Evolutionary conservation across 805 yeast genomes (phyloP).

Genomic region (Starmerella stigmatis): DNA sequence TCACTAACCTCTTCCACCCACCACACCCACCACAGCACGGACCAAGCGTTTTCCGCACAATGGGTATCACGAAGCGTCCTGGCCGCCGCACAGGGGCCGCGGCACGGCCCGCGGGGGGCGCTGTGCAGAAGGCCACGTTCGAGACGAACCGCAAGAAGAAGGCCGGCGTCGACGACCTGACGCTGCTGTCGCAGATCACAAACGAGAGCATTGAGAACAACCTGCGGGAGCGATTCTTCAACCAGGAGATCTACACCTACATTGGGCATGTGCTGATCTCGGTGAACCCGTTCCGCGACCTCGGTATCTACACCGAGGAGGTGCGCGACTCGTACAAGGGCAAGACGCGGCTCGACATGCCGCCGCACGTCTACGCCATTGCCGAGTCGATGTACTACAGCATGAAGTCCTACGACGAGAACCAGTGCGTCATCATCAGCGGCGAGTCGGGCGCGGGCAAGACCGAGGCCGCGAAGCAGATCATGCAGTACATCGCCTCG

Average conservation of each 20-base stretch:
- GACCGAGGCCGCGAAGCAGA: conserved; percentile 94
- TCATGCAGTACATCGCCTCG: conserved; percentile 89
- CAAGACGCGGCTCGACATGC: conserved; percentile 87
- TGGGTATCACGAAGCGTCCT: conserved; percentile 75
- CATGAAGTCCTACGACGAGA: conserved; percentile 85
- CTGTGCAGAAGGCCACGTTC: conserved; percentile 78
- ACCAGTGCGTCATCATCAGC: conserved; percentile 92
- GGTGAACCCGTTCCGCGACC: conserved; percentile 90
- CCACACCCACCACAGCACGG: conserved; percentile 3
- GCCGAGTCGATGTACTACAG: conserved; percentile 96
- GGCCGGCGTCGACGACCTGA: conserved; percentile 95
- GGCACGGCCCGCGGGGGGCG: conserved; percentile 36
- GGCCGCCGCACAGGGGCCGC: conserved; percentile 39
- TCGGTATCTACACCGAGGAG: conserved; percentile 85
- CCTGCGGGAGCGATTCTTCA: conserved; percentile 75
- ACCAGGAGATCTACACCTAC: conserved; percentile 82
- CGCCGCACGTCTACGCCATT: conserved; percentile 96
- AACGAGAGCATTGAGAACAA: conserved; percentile 91
- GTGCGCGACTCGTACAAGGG: conserved; percentile 71
- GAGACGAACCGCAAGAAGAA: conserved; percentile 83
- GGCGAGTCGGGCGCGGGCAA: conserved; percentile 99
- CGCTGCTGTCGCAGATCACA: conserved; percentile 74
- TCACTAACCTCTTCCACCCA: no score
- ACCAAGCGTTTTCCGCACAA: conserved; percentile 26
- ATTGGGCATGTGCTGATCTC: conserved; percentile 92